phyloP scores from a whole-genome alignment of 1,284 basidiomycete species.

The Phlebopus sp. region DNA sequence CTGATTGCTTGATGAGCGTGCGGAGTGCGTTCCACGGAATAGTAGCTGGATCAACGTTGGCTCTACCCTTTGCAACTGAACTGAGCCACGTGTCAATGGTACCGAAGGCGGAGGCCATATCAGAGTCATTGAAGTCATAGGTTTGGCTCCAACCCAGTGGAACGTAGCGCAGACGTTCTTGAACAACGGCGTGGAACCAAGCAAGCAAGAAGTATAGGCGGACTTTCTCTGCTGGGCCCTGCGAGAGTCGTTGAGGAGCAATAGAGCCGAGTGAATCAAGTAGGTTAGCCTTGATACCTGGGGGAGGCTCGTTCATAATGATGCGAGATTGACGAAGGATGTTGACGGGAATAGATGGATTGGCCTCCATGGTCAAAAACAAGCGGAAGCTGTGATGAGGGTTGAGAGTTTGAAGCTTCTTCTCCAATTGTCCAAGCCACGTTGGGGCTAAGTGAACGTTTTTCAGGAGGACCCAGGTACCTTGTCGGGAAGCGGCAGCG shows the following conservation, averaged over 20 bases:
- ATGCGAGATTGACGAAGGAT: slow-evolving; percentile 92
- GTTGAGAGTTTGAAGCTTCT: slow-evolving; percentile 90
- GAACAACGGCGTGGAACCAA: slow-evolving; percentile 97
- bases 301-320: slow-evolving; percentile 96
- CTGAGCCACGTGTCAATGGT: slow-evolving; percentile 91
- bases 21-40: slow-evolving; percentile 94
- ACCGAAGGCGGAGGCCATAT: slow-evolving; percentile 88
- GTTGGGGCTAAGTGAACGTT: slow-evolving; percentile 93
- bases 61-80: slow-evolving; percentile 76
- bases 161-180: slow-evolving; percentile 92
- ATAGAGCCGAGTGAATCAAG: slow-evolving; percentile 87
- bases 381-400: slow-evolving; percentile 89
- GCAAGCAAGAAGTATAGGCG: slow-evolving; percentile 93
- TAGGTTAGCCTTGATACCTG: slow-evolving; percentile 92
- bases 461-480: slow-evolving; percentile 92
- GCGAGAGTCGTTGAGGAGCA: slow-evolving; percentile 61
- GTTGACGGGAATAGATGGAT: slow-evolving; percentile 89
- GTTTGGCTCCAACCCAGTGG: slow-evolving; percentile 94
- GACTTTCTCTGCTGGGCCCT: slow-evolving; percentile 88
- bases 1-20: slow-evolving; percentile 89
- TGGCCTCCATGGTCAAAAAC: slow-evolving; percentile 96
- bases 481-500: slow-evolving; percentile 83
- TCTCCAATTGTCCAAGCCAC: slow-evolving; percentile 94
- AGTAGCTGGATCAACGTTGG: slow-evolving; percentile 85
- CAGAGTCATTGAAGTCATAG: slow-evolving; percentile 98